Evolutionary conservation across 2,329 filamentous ascomycete species (phyloP), one percentile per base, ranked within the genome.

Genomic region (Talaromyces amestolkiae): DNA sequence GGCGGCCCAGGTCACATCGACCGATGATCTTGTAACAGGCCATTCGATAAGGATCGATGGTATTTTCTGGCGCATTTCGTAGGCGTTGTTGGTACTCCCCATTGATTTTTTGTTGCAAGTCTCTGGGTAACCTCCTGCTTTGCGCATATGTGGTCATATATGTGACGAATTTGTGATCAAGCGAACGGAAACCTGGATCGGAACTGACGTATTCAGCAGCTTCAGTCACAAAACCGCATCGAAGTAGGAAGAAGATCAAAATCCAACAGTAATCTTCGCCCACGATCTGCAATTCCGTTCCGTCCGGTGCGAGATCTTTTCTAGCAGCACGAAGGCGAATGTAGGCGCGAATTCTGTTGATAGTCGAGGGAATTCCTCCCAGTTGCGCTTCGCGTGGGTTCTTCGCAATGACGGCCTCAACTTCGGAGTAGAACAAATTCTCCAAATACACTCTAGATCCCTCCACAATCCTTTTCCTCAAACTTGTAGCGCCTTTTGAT

Each of bases 21-120:
- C 96, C 95, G 71, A 99, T 90, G 68, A 99, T 89, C 83, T 99
- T 98, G 84, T 98, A 98, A 77, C 95, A 97, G 58, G 94, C 93
- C 88, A 97, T 93, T 63, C 93, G 89, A 81, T 96, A 99, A 31
- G 95, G 95, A 76, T 99, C 95, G 69, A 96, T 88, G 1, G 91
- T 91, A 74, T 93, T 90, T 66, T 95, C 91, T 0, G 92, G 91
- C 0, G 91, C 91, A 72, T 96, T 92, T 69, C 92, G 89, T 31
- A 89, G 86, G 54, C 93, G 89, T 75, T 96, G 91, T 61, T 90
- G 90, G 78, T 96, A 97, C 74, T 97, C 93, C 68, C 91, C 92
- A 70, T 91, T 91, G 78, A 96, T 96, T 68, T 91, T 91, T 70
- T 93, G 91, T 72, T 96, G 91, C 65, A 96, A 80, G 68, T 93